These are phyloP conservation scores for Lodderomyces jiufengensis DNA, from an alignment of 1,139 yeast genomes.

Conservation along the genomic window DNA sequence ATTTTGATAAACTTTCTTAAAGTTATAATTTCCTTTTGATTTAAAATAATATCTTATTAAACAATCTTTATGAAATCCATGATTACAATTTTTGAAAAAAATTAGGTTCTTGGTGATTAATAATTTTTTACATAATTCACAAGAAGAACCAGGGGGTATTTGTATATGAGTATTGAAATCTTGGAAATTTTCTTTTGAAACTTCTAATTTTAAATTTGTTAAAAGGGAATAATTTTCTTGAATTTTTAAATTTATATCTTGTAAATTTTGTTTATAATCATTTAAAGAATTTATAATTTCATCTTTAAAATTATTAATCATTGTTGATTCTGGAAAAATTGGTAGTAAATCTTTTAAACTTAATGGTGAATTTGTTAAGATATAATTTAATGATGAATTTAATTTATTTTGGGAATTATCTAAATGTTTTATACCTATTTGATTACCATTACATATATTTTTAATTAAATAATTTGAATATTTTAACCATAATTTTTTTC, in stretches of 20 bases:
- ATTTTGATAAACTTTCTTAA: constrained; percentile 58
- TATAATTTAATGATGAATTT: constrained; percentile 24
- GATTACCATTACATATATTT: constrained; percentile 27
- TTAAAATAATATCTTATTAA: constrained; percentile 55
- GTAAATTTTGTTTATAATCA: constrained; percentile 62
- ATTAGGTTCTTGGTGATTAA: constrained; percentile 71
- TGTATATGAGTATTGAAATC: constrained; percentile 15
- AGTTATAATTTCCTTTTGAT: constrained; percentile 62
- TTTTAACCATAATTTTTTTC: constrained; percentile 73
- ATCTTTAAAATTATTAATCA: constrained; percentile 78
- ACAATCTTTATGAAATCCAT: constrained; percentile 88
- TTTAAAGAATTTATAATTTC: constrained; percentile 80
- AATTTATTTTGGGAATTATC: constrained; percentile 14
- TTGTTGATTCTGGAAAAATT: constrained; percentile 76
- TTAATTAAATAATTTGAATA: constrained; percentile 61
- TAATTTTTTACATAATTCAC: constrained; percentile 66
- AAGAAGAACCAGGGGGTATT: constrained; percentile 82
- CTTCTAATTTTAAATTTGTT: constrained; percentile 48
- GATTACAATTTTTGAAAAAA: constrained; percentile 82
- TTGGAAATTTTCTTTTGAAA: constrained; percentile 20
- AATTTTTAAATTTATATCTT: constrained; percentile 69
- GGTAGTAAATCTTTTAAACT: constrained; percentile 82
- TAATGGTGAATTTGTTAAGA: constrained; percentile 28
- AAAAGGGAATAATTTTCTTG: constrained; percentile 67
- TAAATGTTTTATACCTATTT: constrained; percentile 19